Base-by-base conservation (phyloP, 306 rosid genomes). In the Vigna hirtella region DNA sequence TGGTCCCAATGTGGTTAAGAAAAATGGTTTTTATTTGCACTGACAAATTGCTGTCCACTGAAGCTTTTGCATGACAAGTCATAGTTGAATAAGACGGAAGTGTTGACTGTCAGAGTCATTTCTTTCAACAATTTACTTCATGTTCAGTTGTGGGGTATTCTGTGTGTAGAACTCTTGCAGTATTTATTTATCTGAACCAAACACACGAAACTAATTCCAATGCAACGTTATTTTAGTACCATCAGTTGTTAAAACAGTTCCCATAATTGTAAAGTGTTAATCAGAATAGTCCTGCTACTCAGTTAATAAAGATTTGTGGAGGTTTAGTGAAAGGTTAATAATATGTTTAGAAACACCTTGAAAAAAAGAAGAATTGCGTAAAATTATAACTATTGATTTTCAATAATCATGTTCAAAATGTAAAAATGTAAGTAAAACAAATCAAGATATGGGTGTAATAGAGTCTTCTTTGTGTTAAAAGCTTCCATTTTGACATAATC, bases 21-120 rank as follows among this genome's bases (percentile, higher is more conserved):
- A 40, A 78, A 14, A 4, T 68, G 61, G 49, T 12, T 6, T 66
- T 66, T 40, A 77, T 66, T 53, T 65, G 3, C 43, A 15, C 36
- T 77, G 74, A 48, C 52, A 78, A 52, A 57, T 43, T 56, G 28
- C 6, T 58, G 26, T 45, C 40, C 20, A 42, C 30, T 79, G n/a
- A 78, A 70, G 48, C 75, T 28, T 77, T 72, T 45, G 61, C 17
- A 38, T 30, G 75, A 67, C 74, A 42, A 56, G 69, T 55, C 73
- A 56, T 18, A 13, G 52, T 58, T 78, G 49, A 9, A 45, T 53
- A 56, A 68, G 70, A 28, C 52, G 4, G 38, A 69, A 78, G 20
- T 59, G 20, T 48, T 69, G 34, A 30, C 34, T 30, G 71, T 70
- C 77, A 16, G 76, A 32, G 18, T 45, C 32, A n/a, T 53, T 47